Conservation (phyloP, 768 basidiomycete genomes). For the Dacryopinax spathularia region DNA sequence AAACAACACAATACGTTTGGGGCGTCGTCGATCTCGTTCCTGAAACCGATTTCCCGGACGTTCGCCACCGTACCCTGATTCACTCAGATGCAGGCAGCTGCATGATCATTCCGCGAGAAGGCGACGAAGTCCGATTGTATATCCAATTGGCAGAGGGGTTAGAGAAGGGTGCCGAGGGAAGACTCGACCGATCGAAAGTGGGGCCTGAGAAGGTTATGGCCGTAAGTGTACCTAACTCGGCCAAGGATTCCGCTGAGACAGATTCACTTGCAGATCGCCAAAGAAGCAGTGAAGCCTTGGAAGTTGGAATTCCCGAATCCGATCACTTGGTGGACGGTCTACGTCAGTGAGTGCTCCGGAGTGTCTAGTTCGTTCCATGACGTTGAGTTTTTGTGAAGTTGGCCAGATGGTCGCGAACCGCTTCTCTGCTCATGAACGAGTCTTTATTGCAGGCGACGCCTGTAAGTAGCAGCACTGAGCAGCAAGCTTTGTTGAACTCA, state of each 20-base stretch:
- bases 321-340: slow-evolving; percentile 16
- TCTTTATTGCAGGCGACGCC: slow-evolving; percentile 16
- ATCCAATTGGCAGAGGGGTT: neutral
- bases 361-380: no score
- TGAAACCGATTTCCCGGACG: slow-evolving; percentile 14
- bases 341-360: slow-evolving; percentile 9
- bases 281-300: slow-evolving; percentile 13
- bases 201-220: slow-evolving; percentile 9
- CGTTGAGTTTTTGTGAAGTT: neutral
- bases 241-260: neutral
- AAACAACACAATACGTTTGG: slow-evolving; percentile 16
- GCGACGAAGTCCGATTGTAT: neutral
- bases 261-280: neutral
- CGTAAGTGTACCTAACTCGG: neutral
- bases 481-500: neutral
- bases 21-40: slow-evolving; percentile 14
- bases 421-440: slow-evolving; percentile 12
- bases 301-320: slow-evolving; percentile 11
- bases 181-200: neutral
- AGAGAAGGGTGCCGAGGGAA: neutral
- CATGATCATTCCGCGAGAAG: slow-evolving; percentile 5
- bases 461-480: neutral
- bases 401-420: slow-evolving; percentile 15
- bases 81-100: slow-evolving; percentile 13
- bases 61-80: slow-evolving; percentile 14